Conservation (phyloP, 2,329 filamentous ascomycete genomes). For the Madurella fahalii region DNA sequence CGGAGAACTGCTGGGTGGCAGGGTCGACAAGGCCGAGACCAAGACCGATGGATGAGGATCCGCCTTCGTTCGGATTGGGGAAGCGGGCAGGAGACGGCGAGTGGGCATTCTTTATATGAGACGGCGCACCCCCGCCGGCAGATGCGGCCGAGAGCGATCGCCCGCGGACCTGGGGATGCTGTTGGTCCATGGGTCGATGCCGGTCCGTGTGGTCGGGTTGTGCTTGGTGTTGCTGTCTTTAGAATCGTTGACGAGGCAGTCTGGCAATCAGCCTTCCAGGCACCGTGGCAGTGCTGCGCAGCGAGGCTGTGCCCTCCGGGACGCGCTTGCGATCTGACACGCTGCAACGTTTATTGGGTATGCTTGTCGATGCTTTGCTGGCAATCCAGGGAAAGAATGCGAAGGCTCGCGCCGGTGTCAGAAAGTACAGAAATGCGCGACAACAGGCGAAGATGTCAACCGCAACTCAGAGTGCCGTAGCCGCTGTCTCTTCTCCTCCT, state of each 20-base stretch:
- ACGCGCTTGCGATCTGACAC: slow-evolving; percentile 4
- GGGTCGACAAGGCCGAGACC: slow-evolving; percentile 55
- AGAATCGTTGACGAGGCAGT: slow-evolving; percentile 41
- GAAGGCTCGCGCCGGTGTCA: background rate
- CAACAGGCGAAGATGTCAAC: background rate
- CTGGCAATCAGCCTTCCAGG: slow-evolving; percentile 44
- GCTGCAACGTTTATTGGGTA: background rate
- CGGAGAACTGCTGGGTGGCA: slow-evolving; percentile 40
- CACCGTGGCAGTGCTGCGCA: slow-evolving; percentile 37
- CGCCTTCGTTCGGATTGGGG: slow-evolving; percentile 47
- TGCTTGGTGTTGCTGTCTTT: slow-evolving; percentile 34
- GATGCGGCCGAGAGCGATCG: slow-evolving; percentile 57
- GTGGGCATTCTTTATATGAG: slow-evolving; percentile 65
- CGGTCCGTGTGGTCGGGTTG: slow-evolving; percentile 16
- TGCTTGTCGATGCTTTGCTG: slow-evolving; percentile 6
- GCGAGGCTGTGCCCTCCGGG: slow-evolving; percentile 38
- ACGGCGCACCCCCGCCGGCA: slow-evolving; percentile 35
- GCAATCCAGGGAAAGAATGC: background rate
- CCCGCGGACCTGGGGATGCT: slow-evolving; percentile 45
- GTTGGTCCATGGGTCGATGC: slow-evolving; percentile 47
- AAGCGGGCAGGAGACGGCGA: slow-evolving; percentile 57
- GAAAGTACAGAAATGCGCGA: background rate
- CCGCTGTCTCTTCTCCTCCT: slow-evolving; percentile 7
- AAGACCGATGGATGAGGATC: slow-evolving; percentile 43
- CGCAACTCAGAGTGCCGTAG: background rate